phyloP scores from a whole-genome alignment of 2,329 filamentous ascomycete species.

The Fusarium kyushuense region DNA sequence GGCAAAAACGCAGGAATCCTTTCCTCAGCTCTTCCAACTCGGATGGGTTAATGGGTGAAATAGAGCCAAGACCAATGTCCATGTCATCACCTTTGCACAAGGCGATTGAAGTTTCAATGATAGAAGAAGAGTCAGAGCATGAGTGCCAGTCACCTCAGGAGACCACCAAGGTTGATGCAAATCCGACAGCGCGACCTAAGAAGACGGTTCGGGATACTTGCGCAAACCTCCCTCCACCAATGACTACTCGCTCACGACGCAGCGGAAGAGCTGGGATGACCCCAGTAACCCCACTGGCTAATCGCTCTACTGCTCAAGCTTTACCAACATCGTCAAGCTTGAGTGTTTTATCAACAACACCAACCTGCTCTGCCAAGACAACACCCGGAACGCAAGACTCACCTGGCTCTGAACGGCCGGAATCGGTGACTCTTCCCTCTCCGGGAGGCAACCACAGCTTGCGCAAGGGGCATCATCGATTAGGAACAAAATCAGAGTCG shows the following conservation, averaged over 20 bases:
- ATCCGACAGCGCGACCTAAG: conserved; percentile 15
- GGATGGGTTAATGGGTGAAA: conserved; percentile 32
- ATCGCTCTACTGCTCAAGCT: conserved; percentile 19
- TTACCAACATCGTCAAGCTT: conserved; percentile 54
- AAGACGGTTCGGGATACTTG: conserved; percentile 27
- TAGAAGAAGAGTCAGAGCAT: conserved; percentile 20
- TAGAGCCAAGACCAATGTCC: conserved; percentile 20
- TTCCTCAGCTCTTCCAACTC: conserved; percentile 51
- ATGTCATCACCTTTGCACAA: conserved; percentile 30
- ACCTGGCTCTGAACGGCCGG: conserved; percentile 35
- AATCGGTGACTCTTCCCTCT: conserved; percentile 44
- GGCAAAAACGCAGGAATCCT: conserved; percentile 41
- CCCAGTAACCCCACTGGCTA: conserved; percentile 43
- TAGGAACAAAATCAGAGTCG: conserved; percentile 45
- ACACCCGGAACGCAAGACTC: conserved; percentile 55
- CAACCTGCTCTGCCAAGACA: conserved; percentile 53
- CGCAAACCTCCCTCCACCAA: conserved; percentile 40
- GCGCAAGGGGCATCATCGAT: conserved; percentile 34
- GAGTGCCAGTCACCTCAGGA: background rate
- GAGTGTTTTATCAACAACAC: conserved; percentile 57
- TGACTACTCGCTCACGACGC: conserved; percentile 45
- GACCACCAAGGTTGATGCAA: background rate
- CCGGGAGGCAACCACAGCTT: conserved; percentile 37
- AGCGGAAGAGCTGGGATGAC: conserved; percentile 34
- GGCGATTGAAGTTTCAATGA: conserved; percentile 15